Evolutionary conservation across 2,329 filamentous ascomycete species (phyloP).

Genomic region (Penicillium sumatraense): DNA sequence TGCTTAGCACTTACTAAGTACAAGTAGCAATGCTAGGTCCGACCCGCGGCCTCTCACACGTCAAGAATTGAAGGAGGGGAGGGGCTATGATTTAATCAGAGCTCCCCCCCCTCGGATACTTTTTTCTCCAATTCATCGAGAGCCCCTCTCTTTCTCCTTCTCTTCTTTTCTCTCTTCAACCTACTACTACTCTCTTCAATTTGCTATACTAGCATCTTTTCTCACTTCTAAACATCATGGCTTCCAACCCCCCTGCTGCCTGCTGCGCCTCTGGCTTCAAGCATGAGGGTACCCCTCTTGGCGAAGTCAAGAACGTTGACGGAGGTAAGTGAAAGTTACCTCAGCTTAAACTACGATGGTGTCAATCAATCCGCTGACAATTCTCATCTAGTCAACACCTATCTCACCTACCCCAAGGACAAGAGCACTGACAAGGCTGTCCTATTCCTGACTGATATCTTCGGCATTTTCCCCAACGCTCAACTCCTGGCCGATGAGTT

Average conservation of each 20-base stretch:
- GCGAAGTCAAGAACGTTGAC: conserved; percentile 53
- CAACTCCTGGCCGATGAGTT: conserved; percentile 74
- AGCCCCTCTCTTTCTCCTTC: conserved; percentile 1
- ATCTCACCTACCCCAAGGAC: conserved; percentile 59
- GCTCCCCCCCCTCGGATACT: background rate
- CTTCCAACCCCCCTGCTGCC: conserved; percentile 54
- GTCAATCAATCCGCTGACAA: conserved; percentile 6
- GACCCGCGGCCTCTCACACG: background rate
- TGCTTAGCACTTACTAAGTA: background rate
- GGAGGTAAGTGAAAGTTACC: conserved; percentile 41
- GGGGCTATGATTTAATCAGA: conserved; percentile 4
- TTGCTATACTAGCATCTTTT: background rate
- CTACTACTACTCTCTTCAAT: background rate
- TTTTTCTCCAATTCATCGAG: background rate
- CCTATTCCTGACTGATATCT: conserved; percentile 62
- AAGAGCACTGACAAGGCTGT: conserved; percentile 58
- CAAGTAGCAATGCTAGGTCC: conserved; percentile 2
- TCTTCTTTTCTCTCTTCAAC: background rate
- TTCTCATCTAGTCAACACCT: conserved; percentile 54
- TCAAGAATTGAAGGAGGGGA: conserved; percentile 12
- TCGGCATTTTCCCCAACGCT: conserved; percentile 63
- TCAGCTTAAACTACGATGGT: background rate
- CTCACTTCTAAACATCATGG: conserved; percentile 44
- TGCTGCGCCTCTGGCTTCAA: conserved; percentile 57
- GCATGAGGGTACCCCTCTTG: conserved; percentile 55